Conservation (phyloP, 2,329 filamentous ascomycete genomes). For the Aspergillus aculeatinus region DNA sequence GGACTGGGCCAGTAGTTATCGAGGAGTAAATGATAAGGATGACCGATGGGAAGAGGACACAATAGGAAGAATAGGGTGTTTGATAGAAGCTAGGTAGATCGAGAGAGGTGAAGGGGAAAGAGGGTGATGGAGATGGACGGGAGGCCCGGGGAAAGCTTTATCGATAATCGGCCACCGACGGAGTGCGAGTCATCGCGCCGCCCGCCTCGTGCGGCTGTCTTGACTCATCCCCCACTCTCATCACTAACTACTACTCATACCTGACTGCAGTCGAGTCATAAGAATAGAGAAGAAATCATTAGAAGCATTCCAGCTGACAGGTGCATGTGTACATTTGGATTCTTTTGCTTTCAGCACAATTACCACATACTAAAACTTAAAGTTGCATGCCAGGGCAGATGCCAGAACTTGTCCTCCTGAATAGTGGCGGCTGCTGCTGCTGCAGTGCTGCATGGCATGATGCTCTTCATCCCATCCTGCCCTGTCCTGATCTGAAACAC, state of each 20-base stretch:
- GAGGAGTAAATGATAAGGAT: background rate
- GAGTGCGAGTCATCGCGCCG: slow-evolving; percentile 27
- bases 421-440: background rate
- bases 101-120: slow-evolving; percentile 8
- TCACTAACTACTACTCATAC: background rate
- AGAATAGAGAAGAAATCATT: background rate
- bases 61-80: background rate
- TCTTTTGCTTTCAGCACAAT: background rate
- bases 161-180: slow-evolving; percentile 25
- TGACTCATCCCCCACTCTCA: slow-evolving; percentile 17
- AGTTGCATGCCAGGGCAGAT: background rate
- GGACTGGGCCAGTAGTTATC: background rate
- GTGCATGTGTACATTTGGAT: background rate
- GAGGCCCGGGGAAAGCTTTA: slow-evolving; percentile 26
- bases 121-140: slow-evolving; percentile 2
- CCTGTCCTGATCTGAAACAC: background rate
- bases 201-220: slow-evolving; percentile 13
- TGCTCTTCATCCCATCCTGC: background rate
- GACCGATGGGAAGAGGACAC: background rate
- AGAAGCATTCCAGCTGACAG: background rate
- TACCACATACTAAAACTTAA: background rate
- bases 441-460: background rate
- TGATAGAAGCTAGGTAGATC: background rate
- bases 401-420: no score
- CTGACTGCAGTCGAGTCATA: background rate